phyloP scores from a whole-genome alignment of 163 green algal genomes.

The Scenedesmus sp. region DNA sequence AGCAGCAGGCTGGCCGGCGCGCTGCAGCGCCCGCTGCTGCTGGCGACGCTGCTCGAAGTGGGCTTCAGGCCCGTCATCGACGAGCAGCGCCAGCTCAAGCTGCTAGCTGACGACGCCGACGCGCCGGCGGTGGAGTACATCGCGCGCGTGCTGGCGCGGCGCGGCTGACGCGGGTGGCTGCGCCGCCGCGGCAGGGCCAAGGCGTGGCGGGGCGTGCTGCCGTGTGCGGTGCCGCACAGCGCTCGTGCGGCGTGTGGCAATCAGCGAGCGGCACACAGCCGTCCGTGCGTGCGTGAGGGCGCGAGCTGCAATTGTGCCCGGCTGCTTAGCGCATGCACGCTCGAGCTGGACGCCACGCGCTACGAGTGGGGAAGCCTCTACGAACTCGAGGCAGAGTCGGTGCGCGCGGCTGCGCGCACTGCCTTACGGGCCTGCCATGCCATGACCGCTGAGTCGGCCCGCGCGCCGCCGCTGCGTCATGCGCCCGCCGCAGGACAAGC shows the following conservation, averaged over 20 bases:
- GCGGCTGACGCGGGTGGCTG: neutral
- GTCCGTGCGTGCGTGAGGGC: too few relatives aligned
- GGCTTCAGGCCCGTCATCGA: conserved; percentile 23
- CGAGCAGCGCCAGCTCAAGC: neutral
- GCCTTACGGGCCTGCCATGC: neutral
- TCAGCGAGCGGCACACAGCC: too few relatives aligned
- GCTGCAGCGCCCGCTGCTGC: neutral
- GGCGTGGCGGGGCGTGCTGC: neutral
- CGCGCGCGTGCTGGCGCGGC: neutral
- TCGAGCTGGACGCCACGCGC: conserved; percentile 93
- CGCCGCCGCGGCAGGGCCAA: too few relatives aligned
- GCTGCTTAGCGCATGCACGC: too few relatives aligned
- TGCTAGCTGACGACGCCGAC: conserved; percentile 1
- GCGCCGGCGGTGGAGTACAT: neutral
- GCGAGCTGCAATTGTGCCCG: too few relatives aligned
- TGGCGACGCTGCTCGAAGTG: neutral
- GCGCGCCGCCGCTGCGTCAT: too few relatives aligned
- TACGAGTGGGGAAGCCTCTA: conserved; percentile 90
- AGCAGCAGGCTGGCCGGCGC: neutral
- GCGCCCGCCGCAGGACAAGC: conserved; percentile 56
- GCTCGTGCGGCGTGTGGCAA: neutral
- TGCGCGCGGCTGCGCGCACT: conserved; percentile 45
- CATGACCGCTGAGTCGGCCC: too few relatives aligned
- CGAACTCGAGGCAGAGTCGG: conserved; percentile 93
- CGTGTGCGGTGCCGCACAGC: neutral